phyloP scores from a whole-genome alignment of 495 filamentous ascomycete species.

The Aspergillus diversus region DNA sequence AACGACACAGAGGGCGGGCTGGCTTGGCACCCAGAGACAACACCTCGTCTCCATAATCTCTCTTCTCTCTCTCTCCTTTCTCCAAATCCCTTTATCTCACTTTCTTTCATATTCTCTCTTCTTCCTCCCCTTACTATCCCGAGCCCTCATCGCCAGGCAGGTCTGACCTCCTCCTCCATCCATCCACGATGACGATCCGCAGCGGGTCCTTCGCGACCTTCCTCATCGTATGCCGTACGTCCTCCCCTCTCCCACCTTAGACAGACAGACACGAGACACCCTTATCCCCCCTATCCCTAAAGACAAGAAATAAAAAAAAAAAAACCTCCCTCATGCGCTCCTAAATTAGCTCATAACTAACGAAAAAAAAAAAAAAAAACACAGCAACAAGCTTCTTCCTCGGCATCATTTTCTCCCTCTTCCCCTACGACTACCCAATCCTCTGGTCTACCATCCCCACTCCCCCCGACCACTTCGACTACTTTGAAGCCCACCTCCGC shows the following conservation, averaged over 20 bases:
- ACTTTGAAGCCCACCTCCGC: slow-evolving; percentile 82
- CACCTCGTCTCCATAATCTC: slow-evolving; percentile 5
- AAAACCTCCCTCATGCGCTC: not conserved
- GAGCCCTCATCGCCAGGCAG: not conserved
- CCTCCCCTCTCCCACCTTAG: not conserved
- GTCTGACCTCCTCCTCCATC: not conserved
- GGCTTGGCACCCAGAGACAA: slow-evolving; percentile 17
- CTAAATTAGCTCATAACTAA: too few species aligned
- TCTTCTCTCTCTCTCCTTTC: slow-evolving; percentile 8
- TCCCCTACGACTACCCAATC: slow-evolving; percentile 97
- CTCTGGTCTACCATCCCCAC: slow-evolving; percentile 80
- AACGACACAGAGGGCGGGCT: not conserved
- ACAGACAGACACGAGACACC: slow-evolving; percentile 1
- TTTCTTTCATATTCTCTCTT: slow-evolving; percentile 1
- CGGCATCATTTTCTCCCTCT: slow-evolving; percentile 94
- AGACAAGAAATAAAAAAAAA: not conserved
- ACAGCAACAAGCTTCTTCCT: slow-evolving; percentile 94
- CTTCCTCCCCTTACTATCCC: slow-evolving; percentile 1
- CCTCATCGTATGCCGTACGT: slow-evolving; percentile 90
- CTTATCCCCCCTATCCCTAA: slow-evolving; percentile 19
- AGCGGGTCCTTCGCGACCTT: slow-evolving; percentile 82
- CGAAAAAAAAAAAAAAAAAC: slow-evolving; percentile 13
- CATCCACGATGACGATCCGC: slow-evolving; percentile 41
- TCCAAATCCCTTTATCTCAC: not conserved
- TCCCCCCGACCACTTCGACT: slow-evolving; percentile 67